These are phyloP conservation scores for Antitrichia curtipendula DNA, from an alignment of 225 moss, liverwort and hornwort species.

Conservation along the genomic window DNA sequence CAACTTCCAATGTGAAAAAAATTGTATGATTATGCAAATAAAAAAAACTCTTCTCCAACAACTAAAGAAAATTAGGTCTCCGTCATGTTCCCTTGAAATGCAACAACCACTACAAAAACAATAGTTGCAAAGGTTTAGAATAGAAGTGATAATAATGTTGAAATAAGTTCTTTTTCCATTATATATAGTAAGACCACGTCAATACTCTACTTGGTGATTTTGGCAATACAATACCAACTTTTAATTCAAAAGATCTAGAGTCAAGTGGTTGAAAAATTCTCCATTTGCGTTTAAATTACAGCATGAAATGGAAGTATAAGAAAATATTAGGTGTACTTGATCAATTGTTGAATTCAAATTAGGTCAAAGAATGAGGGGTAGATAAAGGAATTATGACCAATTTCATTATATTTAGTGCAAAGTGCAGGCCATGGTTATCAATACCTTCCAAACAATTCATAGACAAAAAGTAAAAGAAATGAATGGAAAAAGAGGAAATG, in stretches of 20 bases:
- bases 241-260: not conserved
- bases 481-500: not conserved
- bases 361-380: not conserved
- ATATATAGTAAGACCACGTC: rapidly evolving
- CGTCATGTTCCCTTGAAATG: rapidly evolving
- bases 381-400: rapidly evolving
- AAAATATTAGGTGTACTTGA: too few relatives aligned
- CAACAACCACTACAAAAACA: too few relatives aligned
- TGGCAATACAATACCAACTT: rapidly evolving
- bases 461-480: not conserved
- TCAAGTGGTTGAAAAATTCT: not conserved
- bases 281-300: not conserved
- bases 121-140: not conserved
- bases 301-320: too few relatives aligned
- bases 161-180: rapidly evolving
- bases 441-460: not conserved
- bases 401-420: not conserved
- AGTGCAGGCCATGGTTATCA: not conserved
- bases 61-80: too few relatives aligned
- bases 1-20: not conserved
- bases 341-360: not conserved
- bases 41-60: rapidly evolving
- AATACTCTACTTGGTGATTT: rapidly evolving
- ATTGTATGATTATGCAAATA: not conserved
- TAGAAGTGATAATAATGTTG: not conserved